phyloP scores from a whole-genome alignment of 129 eudicot species.

The Chrysanthemum lavandulifolium region DNA sequence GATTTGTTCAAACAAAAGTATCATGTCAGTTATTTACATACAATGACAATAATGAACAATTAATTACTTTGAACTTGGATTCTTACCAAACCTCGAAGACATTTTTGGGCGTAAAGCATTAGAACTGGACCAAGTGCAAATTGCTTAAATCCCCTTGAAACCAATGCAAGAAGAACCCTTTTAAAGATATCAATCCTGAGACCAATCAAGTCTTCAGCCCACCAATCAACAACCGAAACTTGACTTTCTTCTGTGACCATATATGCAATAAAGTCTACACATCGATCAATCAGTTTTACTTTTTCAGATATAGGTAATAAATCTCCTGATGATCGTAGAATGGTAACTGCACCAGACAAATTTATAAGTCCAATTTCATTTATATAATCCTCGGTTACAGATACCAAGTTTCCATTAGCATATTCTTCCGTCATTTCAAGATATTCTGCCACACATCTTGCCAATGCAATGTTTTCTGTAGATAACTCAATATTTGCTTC shows the following conservation, averaged over 20 bases:
- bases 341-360: conserved; percentile 49
- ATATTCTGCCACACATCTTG: conserved; percentile 80
- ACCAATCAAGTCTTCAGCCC: conserved; percentile 90
- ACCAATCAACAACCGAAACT: conserved; percentile 74
- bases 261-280: conserved; percentile 70
- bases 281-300: conserved; percentile 70
- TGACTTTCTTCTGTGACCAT: conserved; percentile 68
- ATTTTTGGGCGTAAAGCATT: conserved; percentile 89
- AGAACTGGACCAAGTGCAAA: conserved; percentile 85
- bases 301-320: conserved; percentile 69
- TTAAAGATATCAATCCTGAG: conserved; percentile 82
- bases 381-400: conserved; percentile 65
- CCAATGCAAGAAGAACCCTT: conserved; percentile 77
- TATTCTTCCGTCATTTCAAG: conserved; percentile 94
- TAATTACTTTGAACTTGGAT: conserved; percentile 27
- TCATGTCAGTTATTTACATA: too few relatives aligned
- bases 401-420: conserved; percentile 60
- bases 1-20: too few relatives aligned
- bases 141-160: conserved; percentile 79
- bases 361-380: conserved; percentile 63
- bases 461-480: conserved; percentile 68
- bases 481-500: conserved; percentile 68
- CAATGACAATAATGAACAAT: too few relatives aligned
- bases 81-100: conserved; percentile 97
- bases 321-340: conserved; percentile 56